Percentiles rank a stretch among this genome's conserved stretches.
phyloP scores from a whole-genome alignment of 495 filamentous ascomycete genomes.

The Neurospora sp. region DNA sequence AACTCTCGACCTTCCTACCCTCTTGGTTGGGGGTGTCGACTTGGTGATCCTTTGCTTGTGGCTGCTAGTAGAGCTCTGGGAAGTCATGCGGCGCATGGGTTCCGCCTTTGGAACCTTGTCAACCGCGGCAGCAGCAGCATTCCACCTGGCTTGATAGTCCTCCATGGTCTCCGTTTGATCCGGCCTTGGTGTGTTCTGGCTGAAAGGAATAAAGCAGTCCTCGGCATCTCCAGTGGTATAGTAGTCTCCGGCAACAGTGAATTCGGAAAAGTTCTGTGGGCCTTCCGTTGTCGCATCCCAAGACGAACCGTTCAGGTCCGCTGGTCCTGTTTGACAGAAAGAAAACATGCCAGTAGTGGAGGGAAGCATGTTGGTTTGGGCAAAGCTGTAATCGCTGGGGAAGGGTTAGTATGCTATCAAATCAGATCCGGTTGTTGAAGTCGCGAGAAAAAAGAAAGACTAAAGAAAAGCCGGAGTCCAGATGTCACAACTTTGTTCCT shows the following conservation, averaged over 20 bases:
- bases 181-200: slow-evolving; percentile 40
- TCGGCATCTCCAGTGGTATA: slow-evolving; percentile 32
- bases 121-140: slow-evolving; percentile 22
- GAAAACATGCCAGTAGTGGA: slow-evolving; percentile 40
- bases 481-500: slow-evolving; percentile 43
- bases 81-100: slow-evolving; percentile 38
- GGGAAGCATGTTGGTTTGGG: slow-evolving; percentile 37
- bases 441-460: slow-evolving; percentile 17
- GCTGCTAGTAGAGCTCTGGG: slow-evolving; percentile 37
- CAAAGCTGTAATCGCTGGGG: slow-evolving; percentile 42
- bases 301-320: slow-evolving; percentile 38
- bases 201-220: slow-evolving; percentile 38
- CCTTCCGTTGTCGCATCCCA: slow-evolving; percentile 44
- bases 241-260: slow-evolving; percentile 23
- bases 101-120: slow-evolving; percentile 29
- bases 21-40: slow-evolving; percentile 26
- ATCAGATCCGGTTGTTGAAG: slow-evolving; percentile 16
- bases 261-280: slow-evolving; percentile 42
- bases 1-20: slow-evolving; percentile 30
- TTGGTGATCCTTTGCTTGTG: slow-evolving; percentile 38
- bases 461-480: slow-evolving; percentile 25
- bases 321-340: slow-evolving; percentile 45
- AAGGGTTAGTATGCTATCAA: slow-evolving; percentile 42
- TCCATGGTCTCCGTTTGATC: slow-evolving; percentile 36
- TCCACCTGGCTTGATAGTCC: slow-evolving; percentile 37